phyloP scores from a whole-genome alignment of 139 green algal genomes.

The Chlamydomonas schloesseri region DNA sequence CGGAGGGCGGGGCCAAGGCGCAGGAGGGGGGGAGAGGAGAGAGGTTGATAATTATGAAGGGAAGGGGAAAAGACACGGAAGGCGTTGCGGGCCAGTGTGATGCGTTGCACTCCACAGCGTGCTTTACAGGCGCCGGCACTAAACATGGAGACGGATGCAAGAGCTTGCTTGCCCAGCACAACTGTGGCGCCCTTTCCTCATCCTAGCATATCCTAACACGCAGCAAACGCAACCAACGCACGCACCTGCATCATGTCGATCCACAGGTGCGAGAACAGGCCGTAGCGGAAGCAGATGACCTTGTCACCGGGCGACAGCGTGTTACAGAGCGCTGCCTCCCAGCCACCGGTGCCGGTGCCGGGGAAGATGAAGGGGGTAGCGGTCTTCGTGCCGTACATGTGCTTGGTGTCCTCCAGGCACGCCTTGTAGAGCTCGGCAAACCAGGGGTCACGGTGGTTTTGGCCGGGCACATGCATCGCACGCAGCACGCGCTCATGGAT shows the following conservation, averaged over 20 bases:
- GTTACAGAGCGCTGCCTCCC: conserved; percentile 94
- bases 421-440: conserved; percentile 90
- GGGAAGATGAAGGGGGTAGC: conserved; percentile 96
- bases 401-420: conserved; percentile 88
- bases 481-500: conserved; percentile 92
- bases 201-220: too few species aligned
- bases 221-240: too few species aligned
- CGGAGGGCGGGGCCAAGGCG: too few species aligned
- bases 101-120: too few species aligned
- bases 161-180: too few species aligned
- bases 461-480: conserved; percentile 89
- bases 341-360: conserved; percentile 88
- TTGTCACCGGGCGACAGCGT: conserved; percentile 95
- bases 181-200: too few species aligned
- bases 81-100: too few species aligned
- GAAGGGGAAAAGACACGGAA: too few species aligned
- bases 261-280: conserved; percentile 96
- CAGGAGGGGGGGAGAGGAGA: too few species aligned
- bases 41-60: too few species aligned
- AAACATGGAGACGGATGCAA: too few species aligned
- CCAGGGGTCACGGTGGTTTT: conserved; percentile 96
- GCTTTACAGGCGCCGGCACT: too few species aligned
- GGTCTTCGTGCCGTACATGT: conserved; percentile 80
- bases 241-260: conserved; percentile 91
- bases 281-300: conserved; percentile 90